Evolutionary conservation across 2,329 filamentous ascomycete species (phyloP).

Genomic region (Cytospora mali): DNA sequence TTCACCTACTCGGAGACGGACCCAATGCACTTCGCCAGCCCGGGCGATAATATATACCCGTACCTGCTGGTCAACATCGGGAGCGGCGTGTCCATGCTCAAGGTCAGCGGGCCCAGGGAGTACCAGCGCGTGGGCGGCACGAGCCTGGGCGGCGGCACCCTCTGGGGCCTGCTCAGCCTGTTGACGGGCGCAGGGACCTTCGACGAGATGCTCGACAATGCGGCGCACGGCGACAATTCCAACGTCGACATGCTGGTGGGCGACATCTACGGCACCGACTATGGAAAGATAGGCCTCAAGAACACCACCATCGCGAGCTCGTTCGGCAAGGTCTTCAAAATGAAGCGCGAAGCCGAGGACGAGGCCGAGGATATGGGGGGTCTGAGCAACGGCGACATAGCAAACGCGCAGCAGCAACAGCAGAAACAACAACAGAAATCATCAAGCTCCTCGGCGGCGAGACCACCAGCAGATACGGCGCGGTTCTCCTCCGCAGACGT

Average conservation of each 20-base stretch:
- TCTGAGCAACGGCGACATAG: constrained; percentile 53
- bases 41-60: constrained; percentile 82
- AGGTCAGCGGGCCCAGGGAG: constrained; percentile 85
- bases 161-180: constrained; percentile 92
- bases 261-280: constrained; percentile 96
- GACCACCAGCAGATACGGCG: constrained; percentile 29
- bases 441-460: constrained; percentile 21
- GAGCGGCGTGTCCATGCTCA: constrained; percentile 95
- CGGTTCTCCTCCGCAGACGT: constrained; percentile 83
- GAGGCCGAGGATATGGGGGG: constrained; percentile 74
- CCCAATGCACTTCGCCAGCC: constrained; percentile 85
- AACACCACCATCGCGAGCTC: constrained; percentile 94
- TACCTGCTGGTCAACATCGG: constrained; percentile 98
- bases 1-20: constrained; percentile 93
- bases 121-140: constrained; percentile 93
- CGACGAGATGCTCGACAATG: constrained; percentile 94
- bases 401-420: constrained; percentile 34
- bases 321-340: constrained; percentile 94
- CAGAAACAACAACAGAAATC: constrained; percentile 36
- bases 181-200: constrained; percentile 94
- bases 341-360: constrained; percentile 82
- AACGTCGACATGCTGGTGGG: constrained; percentile 96
- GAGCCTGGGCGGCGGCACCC: constrained; percentile 91
- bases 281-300: constrained; percentile 94
- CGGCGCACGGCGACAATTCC: constrained; percentile 87